These are phyloP conservation scores for Globomyces sp. DNA, from an alignment of 371 early-diverging fungal species.

Conservation along the genomic window DNA sequence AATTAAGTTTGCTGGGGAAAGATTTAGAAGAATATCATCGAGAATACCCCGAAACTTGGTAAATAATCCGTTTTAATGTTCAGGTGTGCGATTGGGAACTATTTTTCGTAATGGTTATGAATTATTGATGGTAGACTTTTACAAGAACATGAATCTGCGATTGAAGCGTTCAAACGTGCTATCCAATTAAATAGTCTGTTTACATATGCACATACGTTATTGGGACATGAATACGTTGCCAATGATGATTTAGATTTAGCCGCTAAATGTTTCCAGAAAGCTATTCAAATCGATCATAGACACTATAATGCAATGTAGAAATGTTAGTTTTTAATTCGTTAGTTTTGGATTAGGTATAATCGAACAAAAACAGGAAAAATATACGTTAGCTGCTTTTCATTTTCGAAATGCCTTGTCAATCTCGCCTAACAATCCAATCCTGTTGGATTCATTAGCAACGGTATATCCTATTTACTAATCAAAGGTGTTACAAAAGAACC, in stretches of 20 bases:
- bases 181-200: constrained; percentile 66
- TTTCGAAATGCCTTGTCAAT: constrained; percentile 62
- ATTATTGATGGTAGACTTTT: constrained; percentile 44
- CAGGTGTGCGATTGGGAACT: constrained; percentile 28
- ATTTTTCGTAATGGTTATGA: constrained; percentile 21
- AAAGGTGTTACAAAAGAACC: constrained; percentile 30
- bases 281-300: constrained; percentile 63
- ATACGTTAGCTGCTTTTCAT: constrained; percentile 62
- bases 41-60: constrained; percentile 64
- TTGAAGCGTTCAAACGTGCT: constrained; percentile 70
- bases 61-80: too few relatives aligned
- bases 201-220: constrained; percentile 74
- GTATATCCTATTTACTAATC: too few relatives aligned
- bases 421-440: constrained; percentile 58
- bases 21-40: constrained; percentile 59
- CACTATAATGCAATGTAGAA: constrained; percentile 76
- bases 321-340: neutral
- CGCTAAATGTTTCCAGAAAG: constrained; percentile 62
- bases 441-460: constrained; percentile 54
- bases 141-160: constrained; percentile 66
- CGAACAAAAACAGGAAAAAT: constrained; percentile 64
- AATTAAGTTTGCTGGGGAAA: constrained; percentile 64
- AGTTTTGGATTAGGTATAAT: constrained; percentile 73
- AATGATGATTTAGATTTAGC: constrained; percentile 72
- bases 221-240: constrained; percentile 75